phyloP scores from a whole-genome alignment of 345 rosid species.

The Crucihimalaya himalaica region DNA sequence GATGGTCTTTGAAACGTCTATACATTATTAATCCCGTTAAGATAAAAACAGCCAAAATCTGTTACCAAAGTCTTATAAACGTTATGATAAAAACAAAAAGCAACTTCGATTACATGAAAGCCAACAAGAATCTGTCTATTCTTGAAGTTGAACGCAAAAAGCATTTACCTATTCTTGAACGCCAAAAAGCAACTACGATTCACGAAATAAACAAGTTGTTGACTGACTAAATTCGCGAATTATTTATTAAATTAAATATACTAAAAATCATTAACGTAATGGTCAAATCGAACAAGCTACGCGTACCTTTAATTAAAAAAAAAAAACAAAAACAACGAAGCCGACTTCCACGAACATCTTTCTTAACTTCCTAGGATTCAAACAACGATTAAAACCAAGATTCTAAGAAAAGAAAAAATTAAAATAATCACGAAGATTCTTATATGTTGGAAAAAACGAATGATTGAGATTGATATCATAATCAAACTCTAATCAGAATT shows the following conservation, averaged over 20 bases:
- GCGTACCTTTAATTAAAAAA: not conserved
- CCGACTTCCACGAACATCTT: slow-evolving; percentile 24
- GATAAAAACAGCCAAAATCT: slow-evolving; percentile 25
- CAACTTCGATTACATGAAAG: slow-evolving; percentile 14
- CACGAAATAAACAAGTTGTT: slow-evolving; percentile 42
- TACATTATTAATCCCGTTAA: not conserved
- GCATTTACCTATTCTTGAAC: slow-evolving; percentile 17
- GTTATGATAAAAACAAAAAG: slow-evolving; percentile 26
- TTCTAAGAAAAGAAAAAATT: not conserved
- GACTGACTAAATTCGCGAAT: slow-evolving; percentile 16
- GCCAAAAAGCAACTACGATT: slow-evolving; percentile 12
- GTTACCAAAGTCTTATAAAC: slow-evolving; percentile 30
- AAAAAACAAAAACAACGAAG: not conserved
- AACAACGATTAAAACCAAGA: slow-evolving; percentile 20
- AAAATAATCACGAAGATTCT: not conserved
- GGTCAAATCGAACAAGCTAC: slow-evolving; percentile 36
- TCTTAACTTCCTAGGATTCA: not conserved
- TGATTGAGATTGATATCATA: not conserved
- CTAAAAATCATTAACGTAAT: not conserved
- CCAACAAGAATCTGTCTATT: slow-evolving; percentile 10
- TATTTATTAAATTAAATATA: not conserved
- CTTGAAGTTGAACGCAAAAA: slow-evolving; percentile 18
- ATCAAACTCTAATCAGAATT: slow-evolving; percentile 14
- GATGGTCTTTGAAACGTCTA: slow-evolving; percentile 1
- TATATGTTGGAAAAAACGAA: not conserved